phyloP scores from a whole-genome alignment of 305 asterid genomes.

The Fraxinus albicans region DNA sequence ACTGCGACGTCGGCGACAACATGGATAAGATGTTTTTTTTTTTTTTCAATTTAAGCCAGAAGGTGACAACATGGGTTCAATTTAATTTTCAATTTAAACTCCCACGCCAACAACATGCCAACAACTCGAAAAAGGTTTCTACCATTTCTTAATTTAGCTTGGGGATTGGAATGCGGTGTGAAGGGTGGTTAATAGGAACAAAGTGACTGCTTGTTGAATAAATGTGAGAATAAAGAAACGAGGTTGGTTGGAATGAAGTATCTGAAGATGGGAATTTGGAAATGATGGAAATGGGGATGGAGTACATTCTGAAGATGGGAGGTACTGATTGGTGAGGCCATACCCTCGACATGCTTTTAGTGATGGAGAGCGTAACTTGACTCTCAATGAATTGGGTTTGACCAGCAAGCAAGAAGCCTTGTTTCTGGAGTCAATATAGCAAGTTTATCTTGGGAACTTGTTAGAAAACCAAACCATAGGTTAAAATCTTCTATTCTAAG shows the following conservation, averaged over 20 bases:
- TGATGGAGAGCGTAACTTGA: conserved; percentile 57
- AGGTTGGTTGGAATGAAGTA: conserved; percentile 3
- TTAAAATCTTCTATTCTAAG: not conserved
- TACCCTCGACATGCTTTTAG: conserved; percentile 86
- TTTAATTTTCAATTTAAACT: too few species aligned
- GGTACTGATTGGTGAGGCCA: conserved; percentile 57
- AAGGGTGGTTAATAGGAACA: conserved; percentile 9
- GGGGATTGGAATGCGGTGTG: conserved; percentile 18
- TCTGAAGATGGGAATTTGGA: conserved; percentile 15
- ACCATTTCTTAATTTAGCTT: conserved; percentile 35
- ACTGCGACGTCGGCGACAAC: too few species aligned
- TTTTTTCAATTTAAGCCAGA: too few species aligned
- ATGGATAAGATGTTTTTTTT: too few species aligned
- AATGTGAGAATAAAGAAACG: not conserved
- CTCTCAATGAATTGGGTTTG: conserved; percentile 80
- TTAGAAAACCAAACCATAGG: conserved; percentile 3
- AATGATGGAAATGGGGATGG: conserved; percentile 15
- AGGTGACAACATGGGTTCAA: too few species aligned
- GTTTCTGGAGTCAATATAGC: conserved; percentile 77
- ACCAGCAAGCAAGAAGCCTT: conserved; percentile 95
- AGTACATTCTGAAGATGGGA: conserved; percentile 26
- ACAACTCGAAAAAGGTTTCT: conserved; percentile 22
- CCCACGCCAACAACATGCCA: too few species aligned
- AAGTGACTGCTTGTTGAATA: conserved; percentile 10
- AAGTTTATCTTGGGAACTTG: conserved; percentile 23